These are phyloP conservation scores for Hansenula anomala DNA, from an alignment of 1,139 yeast species.

Conservation along the genomic window DNA sequence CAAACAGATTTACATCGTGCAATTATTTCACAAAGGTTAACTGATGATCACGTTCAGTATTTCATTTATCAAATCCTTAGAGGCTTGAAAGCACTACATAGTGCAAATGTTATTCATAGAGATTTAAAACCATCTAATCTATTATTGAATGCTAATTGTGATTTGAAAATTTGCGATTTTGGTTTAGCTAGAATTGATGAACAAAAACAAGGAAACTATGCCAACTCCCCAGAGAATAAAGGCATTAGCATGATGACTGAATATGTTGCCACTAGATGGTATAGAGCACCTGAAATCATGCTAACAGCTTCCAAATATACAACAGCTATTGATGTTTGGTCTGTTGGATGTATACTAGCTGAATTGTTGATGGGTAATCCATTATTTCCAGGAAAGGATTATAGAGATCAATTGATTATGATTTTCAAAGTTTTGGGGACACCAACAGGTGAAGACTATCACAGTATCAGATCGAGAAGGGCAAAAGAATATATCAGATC, in stretches of 20 bases:
- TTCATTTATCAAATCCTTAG: slow-evolving; percentile 61
- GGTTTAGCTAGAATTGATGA: slow-evolving; percentile 88
- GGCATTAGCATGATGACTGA: slow-evolving; percentile 53
- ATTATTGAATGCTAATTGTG: slow-evolving; percentile 83
- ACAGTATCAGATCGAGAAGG: slow-evolving; percentile 52
- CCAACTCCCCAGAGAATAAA: slow-evolving; percentile 30
- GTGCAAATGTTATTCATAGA: slow-evolving; percentile 74
- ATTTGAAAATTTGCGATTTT: slow-evolving; percentile 88
- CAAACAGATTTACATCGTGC: slow-evolving; percentile 62
- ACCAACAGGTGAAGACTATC: slow-evolving; percentile 53
- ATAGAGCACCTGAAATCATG: slow-evolving; percentile 78
- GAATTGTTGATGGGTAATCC: slow-evolving; percentile 57
- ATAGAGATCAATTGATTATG: slow-evolving; percentile 57
- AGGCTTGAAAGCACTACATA: slow-evolving; percentile 59
- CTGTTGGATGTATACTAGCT: slow-evolving; percentile 73
- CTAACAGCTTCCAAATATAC: slow-evolving; percentile 64
- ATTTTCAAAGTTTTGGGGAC: slow-evolving; percentile 63
- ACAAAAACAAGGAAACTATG: slow-evolving; percentile 68
- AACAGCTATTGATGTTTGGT: slow-evolving; percentile 73
- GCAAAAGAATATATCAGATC: slow-evolving; percentile 59
- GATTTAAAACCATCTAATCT: slow-evolving; percentile 89
- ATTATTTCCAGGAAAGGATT: slow-evolving; percentile 77
- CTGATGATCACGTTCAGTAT: slow-evolving; percentile 66
- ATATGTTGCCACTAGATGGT: slow-evolving; percentile 79
- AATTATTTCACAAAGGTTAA: slow-evolving; percentile 45